phyloP scores from a whole-genome alignment of 2,329 filamentous ascomycete species.

The Cytospora mali region DNA sequence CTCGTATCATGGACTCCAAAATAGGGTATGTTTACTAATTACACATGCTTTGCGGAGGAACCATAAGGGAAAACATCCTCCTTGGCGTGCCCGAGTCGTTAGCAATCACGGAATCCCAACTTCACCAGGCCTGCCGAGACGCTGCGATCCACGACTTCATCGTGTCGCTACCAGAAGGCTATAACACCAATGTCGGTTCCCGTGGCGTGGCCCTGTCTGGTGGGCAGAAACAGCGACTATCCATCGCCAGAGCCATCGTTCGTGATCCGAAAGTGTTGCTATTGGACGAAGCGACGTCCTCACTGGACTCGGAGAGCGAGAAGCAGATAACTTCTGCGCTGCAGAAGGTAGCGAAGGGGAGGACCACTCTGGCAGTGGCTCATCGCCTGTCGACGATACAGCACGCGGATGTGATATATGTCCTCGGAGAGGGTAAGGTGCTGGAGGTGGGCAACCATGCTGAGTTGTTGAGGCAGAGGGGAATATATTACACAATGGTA shows the following conservation, averaged over 20 bases:
- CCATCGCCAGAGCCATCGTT: conserved; percentile 58
- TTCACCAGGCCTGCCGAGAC: conserved; percentile 58
- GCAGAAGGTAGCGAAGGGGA: conserved; percentile 61
- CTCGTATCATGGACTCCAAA: not conserved
- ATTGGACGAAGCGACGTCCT: conserved; percentile 62
- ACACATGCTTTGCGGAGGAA: conserved; percentile 40
- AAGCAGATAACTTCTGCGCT: conserved; percentile 68
- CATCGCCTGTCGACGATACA: conserved; percentile 77
- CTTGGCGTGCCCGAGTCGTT: conserved; percentile 61
- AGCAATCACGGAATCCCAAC: conserved; percentile 52
- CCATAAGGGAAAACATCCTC: conserved; percentile 70
- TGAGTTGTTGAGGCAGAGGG: conserved; percentile 54
- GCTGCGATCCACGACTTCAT: conserved; percentile 75
- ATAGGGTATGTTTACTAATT: not conserved
- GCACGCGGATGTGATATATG: conserved; percentile 79
- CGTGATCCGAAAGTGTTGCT: conserved; percentile 56
- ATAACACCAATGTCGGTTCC: conserved; percentile 68
- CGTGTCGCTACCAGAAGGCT: conserved; percentile 63
- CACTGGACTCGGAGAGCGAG: conserved; percentile 62
- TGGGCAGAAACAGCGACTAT: conserved; percentile 58
- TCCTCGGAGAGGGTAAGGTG: conserved; percentile 67
- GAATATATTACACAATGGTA: conserved; percentile 62
- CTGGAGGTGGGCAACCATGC: conserved; percentile 56
- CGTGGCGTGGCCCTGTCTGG: conserved; percentile 64
- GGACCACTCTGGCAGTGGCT: conserved; percentile 75